Conservation (phyloP, 2,329 filamentous ascomycete species). For the Colletotrichum paranaense region DNA sequence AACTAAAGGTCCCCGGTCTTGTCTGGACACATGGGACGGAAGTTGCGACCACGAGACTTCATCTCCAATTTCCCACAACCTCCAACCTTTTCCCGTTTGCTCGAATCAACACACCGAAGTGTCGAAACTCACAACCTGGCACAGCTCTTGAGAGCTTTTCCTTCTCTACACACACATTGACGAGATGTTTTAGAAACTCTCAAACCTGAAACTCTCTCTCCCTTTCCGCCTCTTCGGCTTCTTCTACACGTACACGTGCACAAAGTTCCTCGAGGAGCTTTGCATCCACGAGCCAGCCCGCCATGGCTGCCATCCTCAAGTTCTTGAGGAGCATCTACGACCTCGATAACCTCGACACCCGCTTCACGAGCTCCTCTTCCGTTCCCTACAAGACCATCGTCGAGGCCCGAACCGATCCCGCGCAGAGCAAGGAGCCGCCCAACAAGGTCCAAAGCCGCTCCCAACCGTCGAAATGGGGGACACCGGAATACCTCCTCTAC, state of each 20-base stretch:
- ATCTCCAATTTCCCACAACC: conserved; percentile 1
- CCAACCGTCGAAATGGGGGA: conserved; percentile 82
- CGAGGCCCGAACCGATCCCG: conserved; percentile 56
- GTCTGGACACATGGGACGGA: conserved; percentile 28
- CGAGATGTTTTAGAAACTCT: conserved; percentile 23
- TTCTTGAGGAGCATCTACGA: conserved; percentile 68
- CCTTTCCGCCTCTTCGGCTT: background rate
- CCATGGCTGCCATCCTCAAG: conserved; percentile 54
- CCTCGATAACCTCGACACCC: conserved; percentile 70
- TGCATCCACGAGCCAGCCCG: conserved; percentile 30
- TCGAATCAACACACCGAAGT: background rate
- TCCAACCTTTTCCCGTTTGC: background rate
- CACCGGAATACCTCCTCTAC: conserved; percentile 88
- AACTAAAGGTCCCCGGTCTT: background rate
- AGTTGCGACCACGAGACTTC: conserved; percentile 32
- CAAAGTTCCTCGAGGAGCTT: conserved; percentile 1
- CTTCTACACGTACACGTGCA: background rate
- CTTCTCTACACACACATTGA: background rate
- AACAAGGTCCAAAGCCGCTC: conserved; percentile 56
- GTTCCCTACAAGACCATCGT: conserved; percentile 72
- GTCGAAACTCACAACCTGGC: background rate
- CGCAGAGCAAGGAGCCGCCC: conserved; percentile 51
- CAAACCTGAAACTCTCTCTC: background rate
- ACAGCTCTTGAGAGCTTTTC: conserved; percentile 1
- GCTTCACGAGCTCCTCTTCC: conserved; percentile 76